Conservation (phyloP, 495 filamentous ascomycete genomes). For the Parathielavia hyrcaniae region DNA sequence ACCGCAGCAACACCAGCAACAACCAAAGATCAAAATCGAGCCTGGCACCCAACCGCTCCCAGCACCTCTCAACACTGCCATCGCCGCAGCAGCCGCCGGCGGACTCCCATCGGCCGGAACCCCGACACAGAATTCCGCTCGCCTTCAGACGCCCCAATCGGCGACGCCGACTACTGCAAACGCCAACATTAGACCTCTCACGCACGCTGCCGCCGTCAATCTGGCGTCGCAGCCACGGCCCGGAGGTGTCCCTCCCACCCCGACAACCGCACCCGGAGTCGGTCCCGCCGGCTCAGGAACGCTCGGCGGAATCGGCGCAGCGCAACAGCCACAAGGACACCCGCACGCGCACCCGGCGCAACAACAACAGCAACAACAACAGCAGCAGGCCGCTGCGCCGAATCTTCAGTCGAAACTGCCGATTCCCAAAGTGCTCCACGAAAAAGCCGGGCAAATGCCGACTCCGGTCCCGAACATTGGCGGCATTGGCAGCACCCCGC, state of each 20-base stretch:
- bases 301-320: constrained; percentile 29
- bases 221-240: constrained; percentile 41
- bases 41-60: constrained; percentile 35
- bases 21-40: constrained; percentile 38
- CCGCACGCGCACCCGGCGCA: constrained; percentile 51
- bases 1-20: constrained; percentile 8
- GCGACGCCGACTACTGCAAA: constrained; percentile 40
- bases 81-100: constrained; percentile 38
- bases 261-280: constrained; percentile 5
- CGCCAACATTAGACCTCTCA: constrained; percentile 41
- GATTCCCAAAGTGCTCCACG: constrained; percentile 73
- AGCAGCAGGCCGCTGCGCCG: constrained; percentile 23
- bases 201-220: constrained; percentile 42
- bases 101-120: constrained; percentile 38
- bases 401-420: constrained; percentile 54
- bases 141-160: constrained; percentile 44
- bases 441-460: constrained; percentile 53
- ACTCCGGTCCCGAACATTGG: constrained; percentile 54
- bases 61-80: constrained; percentile 42
- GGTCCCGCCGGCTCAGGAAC: constrained; percentile 28
- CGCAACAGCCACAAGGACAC: constrained; percentile 44
- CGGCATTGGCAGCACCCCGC: constrained; percentile 51
- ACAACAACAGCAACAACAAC: constrained; percentile 21
- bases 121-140: constrained; percentile 40
- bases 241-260: constrained; percentile 28